phyloP scores from a whole-genome alignment of 768 basidiomycete species.

The Termitomyces sp. region DNA sequence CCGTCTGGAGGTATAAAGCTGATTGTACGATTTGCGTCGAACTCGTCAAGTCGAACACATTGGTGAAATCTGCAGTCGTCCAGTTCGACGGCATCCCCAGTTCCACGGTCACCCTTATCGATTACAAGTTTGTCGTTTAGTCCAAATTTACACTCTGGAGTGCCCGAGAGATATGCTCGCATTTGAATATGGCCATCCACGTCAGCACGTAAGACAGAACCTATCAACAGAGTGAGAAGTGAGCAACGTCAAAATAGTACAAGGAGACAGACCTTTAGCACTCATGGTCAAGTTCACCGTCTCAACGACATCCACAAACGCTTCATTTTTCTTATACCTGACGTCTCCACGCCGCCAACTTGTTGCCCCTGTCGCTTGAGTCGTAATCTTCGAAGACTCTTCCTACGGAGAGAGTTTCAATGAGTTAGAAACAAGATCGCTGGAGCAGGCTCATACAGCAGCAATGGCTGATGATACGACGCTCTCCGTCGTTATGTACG shows the following conservation, averaged over 20 bases:
- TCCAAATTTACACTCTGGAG: conserved; percentile 98
- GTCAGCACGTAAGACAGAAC: conserved; percentile 88
- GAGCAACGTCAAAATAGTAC: background rate
- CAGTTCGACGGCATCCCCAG: conserved; percentile 82
- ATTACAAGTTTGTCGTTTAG: conserved; percentile 98
- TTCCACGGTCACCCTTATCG: conserved; percentile 70
- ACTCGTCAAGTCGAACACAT: conserved; percentile 92
- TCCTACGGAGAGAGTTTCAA: conserved; percentile 47
- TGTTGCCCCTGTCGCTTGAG: conserved; percentile 93
- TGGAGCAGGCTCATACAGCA: conserved; percentile 45
- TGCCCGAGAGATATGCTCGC: conserved; percentile 95
- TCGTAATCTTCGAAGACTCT: conserved; percentile 95
- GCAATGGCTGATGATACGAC: conserved; percentile 83
- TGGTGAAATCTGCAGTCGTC: conserved; percentile 99
- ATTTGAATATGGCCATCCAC: conserved; percentile 98
- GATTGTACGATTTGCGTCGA: conserved; percentile 90
- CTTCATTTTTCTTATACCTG: conserved; percentile 99
- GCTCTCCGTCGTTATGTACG: conserved; percentile 97
- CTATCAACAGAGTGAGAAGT: conserved; percentile 30
- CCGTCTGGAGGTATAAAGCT: conserved; percentile 98
- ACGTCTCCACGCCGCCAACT: conserved; percentile 95
- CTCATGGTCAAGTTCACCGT: conserved; percentile 96
- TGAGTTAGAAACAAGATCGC: background rate
- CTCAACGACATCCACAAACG: conserved; percentile 99
- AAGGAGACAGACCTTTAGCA: conserved; percentile 67